These are phyloP conservation scores for Apium graveolens DNA, from an alignment of 129 eudicot species.

Conservation along the genomic window DNA sequence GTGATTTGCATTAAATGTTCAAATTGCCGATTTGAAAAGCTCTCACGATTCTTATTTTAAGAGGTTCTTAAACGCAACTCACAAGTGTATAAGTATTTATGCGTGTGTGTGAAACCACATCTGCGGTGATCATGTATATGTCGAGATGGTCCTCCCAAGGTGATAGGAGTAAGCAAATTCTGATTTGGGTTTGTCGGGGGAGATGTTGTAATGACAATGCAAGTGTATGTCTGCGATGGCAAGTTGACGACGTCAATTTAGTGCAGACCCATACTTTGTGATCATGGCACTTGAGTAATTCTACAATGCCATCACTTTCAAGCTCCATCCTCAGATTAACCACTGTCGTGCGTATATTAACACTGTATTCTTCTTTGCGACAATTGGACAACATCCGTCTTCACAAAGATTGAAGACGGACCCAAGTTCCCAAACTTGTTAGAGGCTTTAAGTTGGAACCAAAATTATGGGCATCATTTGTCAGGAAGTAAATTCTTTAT, in stretches of 20 bases:
- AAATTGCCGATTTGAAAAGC: no score
- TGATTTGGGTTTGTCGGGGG: neutral
- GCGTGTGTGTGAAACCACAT: neutral
- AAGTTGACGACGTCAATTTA: neutral
- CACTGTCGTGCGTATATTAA: neutral
- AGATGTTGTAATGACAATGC: neutral
- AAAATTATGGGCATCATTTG: no score
- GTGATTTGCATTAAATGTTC: no score
- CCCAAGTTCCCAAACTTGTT: neutral
- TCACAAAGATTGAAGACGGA: neutral
- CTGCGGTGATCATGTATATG: neutral
- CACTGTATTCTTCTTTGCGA: neutral
- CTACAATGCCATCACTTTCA: neutral
- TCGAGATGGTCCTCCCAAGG: constrained; percentile 4
- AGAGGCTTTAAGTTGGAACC: neutral
- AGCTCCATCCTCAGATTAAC: neutral
- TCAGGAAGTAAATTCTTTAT: no score
- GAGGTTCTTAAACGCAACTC: no score
- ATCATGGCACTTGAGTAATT: neutral
- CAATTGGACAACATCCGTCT: neutral
- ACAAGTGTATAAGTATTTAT: no score
- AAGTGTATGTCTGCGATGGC: neutral
- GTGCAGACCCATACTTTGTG: neutral
- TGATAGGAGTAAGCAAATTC: neutral
- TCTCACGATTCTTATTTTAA: no score